phyloP scores from a whole-genome alignment of 2,329 filamentous ascomycete genomes.

The Sporothrix inflata region DNA sequence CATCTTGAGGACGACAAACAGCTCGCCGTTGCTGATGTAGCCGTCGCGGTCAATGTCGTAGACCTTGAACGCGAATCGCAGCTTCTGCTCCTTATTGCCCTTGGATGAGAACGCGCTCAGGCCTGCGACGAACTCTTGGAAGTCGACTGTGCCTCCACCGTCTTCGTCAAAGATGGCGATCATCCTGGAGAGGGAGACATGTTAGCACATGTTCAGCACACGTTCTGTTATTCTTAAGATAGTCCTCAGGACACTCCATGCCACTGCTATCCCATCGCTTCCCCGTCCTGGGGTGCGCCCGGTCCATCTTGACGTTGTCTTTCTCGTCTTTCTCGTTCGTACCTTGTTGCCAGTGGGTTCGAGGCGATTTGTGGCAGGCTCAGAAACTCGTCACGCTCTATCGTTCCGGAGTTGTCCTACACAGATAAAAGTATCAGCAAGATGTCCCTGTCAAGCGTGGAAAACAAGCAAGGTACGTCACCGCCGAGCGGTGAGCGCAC shows the following conservation, averaged over 20 bases:
- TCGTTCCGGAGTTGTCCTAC: conserved; percentile 95
- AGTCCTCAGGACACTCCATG: background rate
- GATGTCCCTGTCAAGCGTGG: background rate
- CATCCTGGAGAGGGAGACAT: conserved; percentile 63
- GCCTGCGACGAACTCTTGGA: conserved; percentile 96
- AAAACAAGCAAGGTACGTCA: background rate
- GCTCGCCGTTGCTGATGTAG: conserved; percentile 97
- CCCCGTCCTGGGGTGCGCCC: too few species aligned
- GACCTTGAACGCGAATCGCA: conserved; percentile 97
- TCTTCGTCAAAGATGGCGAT: conserved; percentile 99
- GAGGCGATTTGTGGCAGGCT: conserved; percentile 96
- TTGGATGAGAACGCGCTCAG: conserved; percentile 95
- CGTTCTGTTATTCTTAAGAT: background rate
- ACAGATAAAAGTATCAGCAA: background rate
- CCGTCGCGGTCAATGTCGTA: conserved; percentile 99
- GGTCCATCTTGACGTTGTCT: background rate
- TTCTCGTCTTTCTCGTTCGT: conserved; percentile 40
- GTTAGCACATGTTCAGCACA: background rate
- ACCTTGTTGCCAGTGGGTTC: conserved; percentile 95
- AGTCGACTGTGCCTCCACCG: conserved; percentile 95
- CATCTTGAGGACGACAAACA: conserved; percentile 99
- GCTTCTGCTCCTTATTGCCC: conserved; percentile 98
- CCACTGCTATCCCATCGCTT: background rate
- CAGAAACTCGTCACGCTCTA: conserved; percentile 97
- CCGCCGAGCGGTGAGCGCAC: background rate